These are phyloP conservation scores for Mycocentrospora acerina DNA, from an alignment of 2,329 filamentous ascomycete species.

Conservation along the genomic window DNA sequence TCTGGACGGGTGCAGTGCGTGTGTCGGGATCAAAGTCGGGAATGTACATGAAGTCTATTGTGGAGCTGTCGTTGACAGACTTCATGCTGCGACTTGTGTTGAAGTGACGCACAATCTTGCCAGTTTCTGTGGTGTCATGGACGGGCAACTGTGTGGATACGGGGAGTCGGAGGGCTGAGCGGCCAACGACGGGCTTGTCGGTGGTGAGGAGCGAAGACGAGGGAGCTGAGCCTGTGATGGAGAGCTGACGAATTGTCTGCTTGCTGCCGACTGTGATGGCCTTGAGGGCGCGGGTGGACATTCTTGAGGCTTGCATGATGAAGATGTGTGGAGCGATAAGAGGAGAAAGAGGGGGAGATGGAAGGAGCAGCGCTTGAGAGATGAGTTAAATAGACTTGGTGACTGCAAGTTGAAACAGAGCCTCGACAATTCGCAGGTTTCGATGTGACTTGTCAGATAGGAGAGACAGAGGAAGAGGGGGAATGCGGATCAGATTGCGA, in stretches of 20 bases:
- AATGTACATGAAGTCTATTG: constrained; percentile 65
- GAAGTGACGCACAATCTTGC: constrained; percentile 54
- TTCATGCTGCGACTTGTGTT: constrained; percentile 62
- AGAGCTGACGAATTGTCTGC: constrained; percentile 51
- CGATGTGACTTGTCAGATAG: too few relatives aligned
- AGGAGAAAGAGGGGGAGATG: too few relatives aligned
- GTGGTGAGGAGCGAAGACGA: constrained; percentile 53
- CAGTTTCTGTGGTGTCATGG: constrained; percentile 28
- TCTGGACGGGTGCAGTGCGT: constrained; percentile 33
- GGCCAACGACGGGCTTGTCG: constrained; percentile 51
- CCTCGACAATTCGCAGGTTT: too few relatives aligned
- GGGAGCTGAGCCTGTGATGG: constrained; percentile 62
- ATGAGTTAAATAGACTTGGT: too few relatives aligned
- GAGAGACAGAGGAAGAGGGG: too few relatives aligned
- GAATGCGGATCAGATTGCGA: too few relatives aligned
- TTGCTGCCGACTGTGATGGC: constrained; percentile 41
- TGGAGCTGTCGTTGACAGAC: constrained; percentile 58
- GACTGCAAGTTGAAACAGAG: too few relatives aligned
- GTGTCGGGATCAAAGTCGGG: constrained; percentile 53
- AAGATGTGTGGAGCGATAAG: too few relatives aligned
- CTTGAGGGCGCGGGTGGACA: constrained; percentile 46
- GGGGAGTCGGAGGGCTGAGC: constrained; percentile 50
- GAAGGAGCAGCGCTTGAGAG: too few relatives aligned
- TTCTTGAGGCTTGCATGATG: constrained; percentile 46
- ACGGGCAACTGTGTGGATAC: constrained; percentile 51